Evolutionary conservation across 1,139 yeast species (phyloP).

Genomic region (Hansenula anomala): DNA sequence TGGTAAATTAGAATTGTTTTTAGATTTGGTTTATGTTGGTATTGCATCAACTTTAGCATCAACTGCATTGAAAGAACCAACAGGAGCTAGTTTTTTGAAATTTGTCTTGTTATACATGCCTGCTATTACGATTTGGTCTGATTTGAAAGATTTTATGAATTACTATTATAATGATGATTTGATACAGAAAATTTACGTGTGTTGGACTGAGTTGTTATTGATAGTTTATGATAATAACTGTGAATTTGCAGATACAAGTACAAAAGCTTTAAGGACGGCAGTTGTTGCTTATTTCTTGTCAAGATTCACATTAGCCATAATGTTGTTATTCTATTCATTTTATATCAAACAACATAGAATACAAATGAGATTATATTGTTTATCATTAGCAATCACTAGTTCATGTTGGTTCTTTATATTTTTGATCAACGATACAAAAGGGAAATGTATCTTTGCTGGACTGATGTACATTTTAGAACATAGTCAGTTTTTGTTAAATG

Average conservation of each 20-base stretch:
- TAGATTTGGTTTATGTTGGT: slow-evolving; percentile 63
- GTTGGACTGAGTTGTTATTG: slow-evolving; percentile 50
- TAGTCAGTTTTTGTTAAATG: slow-evolving; percentile 28
- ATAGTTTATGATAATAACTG: slow-evolving; percentile 52
- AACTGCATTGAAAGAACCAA: slow-evolving; percentile 46
- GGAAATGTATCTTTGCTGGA: slow-evolving; percentile 43
- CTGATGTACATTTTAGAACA: slow-evolving; percentile 41
- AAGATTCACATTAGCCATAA: slow-evolving; percentile 34
- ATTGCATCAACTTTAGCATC: slow-evolving; percentile 58
- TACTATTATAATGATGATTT: slow-evolving; percentile 61
- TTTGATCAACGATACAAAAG: slow-evolving; percentile 36
- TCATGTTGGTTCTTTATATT: slow-evolving; percentile 42
- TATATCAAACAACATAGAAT: slow-evolving; percentile 49
- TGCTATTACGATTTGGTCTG: slow-evolving; percentile 62
- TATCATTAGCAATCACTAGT: slow-evolving; percentile 28
- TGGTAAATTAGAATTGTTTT: slow-evolving; percentile 50
- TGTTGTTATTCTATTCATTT: slow-evolving; percentile 40
- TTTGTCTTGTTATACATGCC: slow-evolving; percentile 52
- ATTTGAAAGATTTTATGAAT: slow-evolving; percentile 59
- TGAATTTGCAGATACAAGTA: slow-evolving; percentile 29
- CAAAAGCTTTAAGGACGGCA: slow-evolving; percentile 34
- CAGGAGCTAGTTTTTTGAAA: slow-evolving; percentile 42
- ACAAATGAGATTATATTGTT: slow-evolving; percentile 44
- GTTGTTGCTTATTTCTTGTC: slow-evolving; percentile 46
- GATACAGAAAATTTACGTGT: slow-evolving; percentile 46